Percentiles rank a stretch among this genome's conserved stretches.
Conservation (phyloP, 306 rosid genomes). For the Senna siamea region DNA sequence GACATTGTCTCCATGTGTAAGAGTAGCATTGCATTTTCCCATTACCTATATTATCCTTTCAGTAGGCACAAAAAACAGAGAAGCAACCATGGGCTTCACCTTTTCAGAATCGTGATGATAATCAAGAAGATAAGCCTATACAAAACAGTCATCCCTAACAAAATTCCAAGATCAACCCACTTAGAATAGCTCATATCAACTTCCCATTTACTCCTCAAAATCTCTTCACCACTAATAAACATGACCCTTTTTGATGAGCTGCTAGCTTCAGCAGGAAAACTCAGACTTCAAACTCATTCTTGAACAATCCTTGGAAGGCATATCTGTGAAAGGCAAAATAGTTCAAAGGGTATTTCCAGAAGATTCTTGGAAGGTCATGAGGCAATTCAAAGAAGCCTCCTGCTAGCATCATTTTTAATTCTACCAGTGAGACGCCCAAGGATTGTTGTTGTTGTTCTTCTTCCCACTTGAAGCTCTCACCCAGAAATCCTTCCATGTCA, state of each 20-base stretch:
- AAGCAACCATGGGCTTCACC: constrained; percentile 34
- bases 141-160: constrained; percentile 59
- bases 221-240: constrained; percentile 39
- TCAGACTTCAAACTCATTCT: constrained; percentile 63
- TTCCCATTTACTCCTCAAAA: constrained; percentile 44
- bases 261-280: constrained; percentile 8
- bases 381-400: constrained; percentile 71
- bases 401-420: no score
- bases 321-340: constrained; percentile 66
- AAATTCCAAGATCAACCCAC: constrained; percentile 67
- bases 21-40: no score
- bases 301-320: constrained; percentile 67
- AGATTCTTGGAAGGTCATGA: constrained; percentile 48
- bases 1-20: no score
- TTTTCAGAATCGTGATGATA: constrained; percentile 55
- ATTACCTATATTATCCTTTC: neutral
- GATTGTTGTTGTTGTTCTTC: constrained; percentile 35
- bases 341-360: constrained; percentile 67
- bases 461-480: constrained; percentile 46
- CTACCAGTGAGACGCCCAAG: constrained; percentile 62
- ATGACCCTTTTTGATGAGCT: neutral
- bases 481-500: constrained; percentile 72
- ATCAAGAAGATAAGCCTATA: constrained; percentile 58
- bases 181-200: constrained; percentile 63
- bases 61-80: neutral